Evolutionary conservation across 2,329 filamentous ascomycete species (phyloP).

Genomic region (Claviceps sp.): DNA sequence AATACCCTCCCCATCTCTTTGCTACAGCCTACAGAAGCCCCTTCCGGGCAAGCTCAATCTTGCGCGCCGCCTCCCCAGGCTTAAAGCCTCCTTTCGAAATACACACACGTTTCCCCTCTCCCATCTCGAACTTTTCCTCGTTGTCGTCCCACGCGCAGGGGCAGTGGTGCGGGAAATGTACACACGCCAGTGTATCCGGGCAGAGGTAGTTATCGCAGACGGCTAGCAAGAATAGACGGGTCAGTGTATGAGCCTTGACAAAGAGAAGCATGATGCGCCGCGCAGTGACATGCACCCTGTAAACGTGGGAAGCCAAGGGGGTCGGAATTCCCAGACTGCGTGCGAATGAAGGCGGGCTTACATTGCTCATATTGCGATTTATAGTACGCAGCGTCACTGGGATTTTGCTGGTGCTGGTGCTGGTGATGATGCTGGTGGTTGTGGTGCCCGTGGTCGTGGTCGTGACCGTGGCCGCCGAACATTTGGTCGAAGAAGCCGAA

Average conservation of each 20-base stretch:
- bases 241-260: neutral
- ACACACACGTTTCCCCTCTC: constrained; percentile 60
- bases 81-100: constrained; percentile 64
- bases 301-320: too few species aligned
- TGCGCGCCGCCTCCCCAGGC: constrained; percentile 55
- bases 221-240: constrained; percentile 31
- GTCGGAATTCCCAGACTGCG: too few species aligned
- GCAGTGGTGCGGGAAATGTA: constrained; percentile 93
- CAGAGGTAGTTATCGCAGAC: constrained; percentile 89
- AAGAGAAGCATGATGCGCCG: too few species aligned
- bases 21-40: constrained; percentile 39
- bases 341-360: constrained; percentile 22
- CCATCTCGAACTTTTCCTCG: constrained; percentile 66
- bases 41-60: constrained; percentile 70
- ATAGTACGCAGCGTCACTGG: constrained; percentile 75
- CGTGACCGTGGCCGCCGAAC: constrained; percentile 53
- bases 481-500: constrained; percentile 97
- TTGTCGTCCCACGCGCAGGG: constrained; percentile 70
- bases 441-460: constrained; percentile 22
- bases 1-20: neutral
- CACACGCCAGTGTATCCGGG: constrained; percentile 85
- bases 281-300: too few species aligned
- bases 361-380: constrained; percentile 54
- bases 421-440: constrained; percentile 52
- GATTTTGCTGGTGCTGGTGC: constrained; percentile 60